A percentile compares a stretch with the other conserved stretches of the same genome.
These are phyloP conservation scores for Adansonia gregorii DNA, from an alignment of 441 rosid genomes.

Conservation along the genomic window DNA sequence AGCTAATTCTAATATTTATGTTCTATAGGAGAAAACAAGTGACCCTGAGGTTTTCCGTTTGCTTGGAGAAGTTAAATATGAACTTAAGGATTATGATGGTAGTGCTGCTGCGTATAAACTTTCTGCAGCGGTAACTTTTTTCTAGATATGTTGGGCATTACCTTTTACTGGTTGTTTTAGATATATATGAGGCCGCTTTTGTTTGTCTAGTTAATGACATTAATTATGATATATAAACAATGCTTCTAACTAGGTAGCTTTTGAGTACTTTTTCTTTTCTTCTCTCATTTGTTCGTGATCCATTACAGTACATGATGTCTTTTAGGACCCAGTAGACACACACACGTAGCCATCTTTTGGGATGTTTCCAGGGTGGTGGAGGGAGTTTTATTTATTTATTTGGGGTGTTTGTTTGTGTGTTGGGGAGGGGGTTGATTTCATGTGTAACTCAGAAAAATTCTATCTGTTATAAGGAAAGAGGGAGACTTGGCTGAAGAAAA, in stretches of 20 bases:
- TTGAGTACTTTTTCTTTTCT: constrained; percentile 2
- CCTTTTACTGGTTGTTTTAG: background rate
- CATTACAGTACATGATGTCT: background rate
- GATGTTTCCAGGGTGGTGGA: background rate
- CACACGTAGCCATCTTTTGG: background rate
- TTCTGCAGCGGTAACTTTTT: constrained; percentile 60
- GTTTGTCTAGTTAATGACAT: constrained; percentile 1
- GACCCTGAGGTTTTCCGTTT: constrained; percentile 85
- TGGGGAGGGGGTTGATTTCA: background rate
- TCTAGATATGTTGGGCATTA: background rate
- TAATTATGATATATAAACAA: background rate
- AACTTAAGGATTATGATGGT: constrained; percentile 85
- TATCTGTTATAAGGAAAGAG: background rate
- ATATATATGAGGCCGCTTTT: background rate
- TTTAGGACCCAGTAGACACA: background rate
- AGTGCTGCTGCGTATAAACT: constrained; percentile 79
- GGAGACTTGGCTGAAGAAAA: background rate
- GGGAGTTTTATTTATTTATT: background rate
- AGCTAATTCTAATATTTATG: constrained; percentile 33
- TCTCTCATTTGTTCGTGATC: constrained; percentile 2
- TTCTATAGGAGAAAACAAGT: constrained; percentile 68
- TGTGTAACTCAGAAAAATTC: background rate
- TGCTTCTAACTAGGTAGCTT: constrained; percentile 12
- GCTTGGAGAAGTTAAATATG: constrained; percentile 91
- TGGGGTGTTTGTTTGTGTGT: background rate